A percentile compares a stretch with the other conserved stretches of the same genome.
These are phyloP conservation scores for Hypoxylon fragiforme DNA, from an alignment of 495 filamentous ascomycete genomes.

Conservation along the genomic window DNA sequence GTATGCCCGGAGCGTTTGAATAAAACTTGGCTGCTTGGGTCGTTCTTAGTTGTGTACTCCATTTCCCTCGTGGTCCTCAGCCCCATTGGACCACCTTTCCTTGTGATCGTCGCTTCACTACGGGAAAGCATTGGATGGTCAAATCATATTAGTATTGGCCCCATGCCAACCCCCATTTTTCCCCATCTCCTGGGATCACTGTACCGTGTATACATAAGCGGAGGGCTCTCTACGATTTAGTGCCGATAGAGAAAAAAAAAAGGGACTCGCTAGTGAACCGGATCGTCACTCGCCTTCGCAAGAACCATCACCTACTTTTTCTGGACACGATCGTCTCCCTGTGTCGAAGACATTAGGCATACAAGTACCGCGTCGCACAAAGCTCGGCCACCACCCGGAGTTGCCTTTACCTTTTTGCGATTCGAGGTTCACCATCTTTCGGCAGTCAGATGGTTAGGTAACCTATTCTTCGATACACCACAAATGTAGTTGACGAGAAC, in stretches of 20 bases:
- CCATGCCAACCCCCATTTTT: constrained; percentile 23
- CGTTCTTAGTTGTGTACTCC: too few species aligned
- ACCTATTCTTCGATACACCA: constrained; percentile 25
- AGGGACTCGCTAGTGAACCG: constrained; percentile 9
- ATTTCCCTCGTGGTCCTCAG: constrained; percentile 24
- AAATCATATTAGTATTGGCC: constrained; percentile 29
- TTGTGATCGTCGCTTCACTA: constrained; percentile 29
- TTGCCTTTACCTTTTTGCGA: constrained; percentile 25
- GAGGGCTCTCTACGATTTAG: constrained; percentile 13
- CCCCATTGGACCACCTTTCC: constrained; percentile 16
- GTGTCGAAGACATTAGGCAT: constrained; percentile 31
- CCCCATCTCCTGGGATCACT: constrained; percentile 26
- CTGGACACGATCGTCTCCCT: constrained; percentile 27
- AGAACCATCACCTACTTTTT: constrained; percentile 32
- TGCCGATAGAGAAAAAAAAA: constrained; percentile 15
- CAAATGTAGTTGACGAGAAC: constrained; percentile 26
- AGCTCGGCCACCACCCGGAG: constrained; percentile 27
- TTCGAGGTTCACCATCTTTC: constrained; percentile 31
- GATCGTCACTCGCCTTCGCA: constrained; percentile 22
- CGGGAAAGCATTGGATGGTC: constrained; percentile 23
- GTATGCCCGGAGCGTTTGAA: constrained; percentile 2
- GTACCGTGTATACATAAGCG: constrained; percentile 16
- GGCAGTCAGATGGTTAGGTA: constrained; percentile 27
- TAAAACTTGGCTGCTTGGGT: too few species aligned
- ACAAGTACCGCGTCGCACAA: constrained; percentile 35